Base-by-base conservation (phyloP, 352 stramenopile genomes). In the Globisporangium ultimum region DNA sequence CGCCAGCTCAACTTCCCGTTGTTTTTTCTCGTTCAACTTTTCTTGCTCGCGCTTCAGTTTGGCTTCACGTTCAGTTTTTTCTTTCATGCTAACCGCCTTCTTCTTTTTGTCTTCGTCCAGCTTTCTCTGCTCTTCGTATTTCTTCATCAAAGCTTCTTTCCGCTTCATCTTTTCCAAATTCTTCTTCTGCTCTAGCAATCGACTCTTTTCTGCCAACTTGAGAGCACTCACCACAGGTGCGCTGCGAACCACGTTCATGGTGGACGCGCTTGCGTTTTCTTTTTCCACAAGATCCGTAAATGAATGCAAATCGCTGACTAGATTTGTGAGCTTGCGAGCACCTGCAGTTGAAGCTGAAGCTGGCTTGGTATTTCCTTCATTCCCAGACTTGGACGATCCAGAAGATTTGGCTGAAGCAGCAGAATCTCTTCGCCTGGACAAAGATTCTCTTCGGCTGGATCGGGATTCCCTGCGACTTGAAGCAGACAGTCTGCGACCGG, bases 281-380 rank as follows among this genome's bases (percentile, higher is more conserved):
- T 86, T 89, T 3, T 87, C 79, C 18, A 91, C 50, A 24, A 95
- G 58, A n/a, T 76, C 70, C 9, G 77, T 83, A 54, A 93, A 84
- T 12, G 83, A 93, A 42, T 93, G 83, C 22, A 95, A 41, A 9
- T 76, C 81, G 49, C 76, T 90, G 4, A 91, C 70, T 2, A 93
- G 70, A 60, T 95, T 92, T 1, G 72, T 32, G 15, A 76, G 77
- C 21, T 70, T 84, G 22, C 76, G 76, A 32, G 58, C 53, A 5
- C 55, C 59, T 22, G 11, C 40, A 13, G 15, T 40, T 32, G 48
- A 18, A 43, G 48, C 24, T 8, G 38, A 21, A 11, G 58, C 18
- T 8, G 47, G 13, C 32, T 58, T 61, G n/a, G 12, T 34, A 2
- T 53, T 28, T 63, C 53, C 18, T n/a, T 45, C 40, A 45, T 17